These are phyloP conservation scores for Saccharomycopsis amapae DNA, from an alignment of 805 yeast species.

Conservation along the genomic window DNA sequence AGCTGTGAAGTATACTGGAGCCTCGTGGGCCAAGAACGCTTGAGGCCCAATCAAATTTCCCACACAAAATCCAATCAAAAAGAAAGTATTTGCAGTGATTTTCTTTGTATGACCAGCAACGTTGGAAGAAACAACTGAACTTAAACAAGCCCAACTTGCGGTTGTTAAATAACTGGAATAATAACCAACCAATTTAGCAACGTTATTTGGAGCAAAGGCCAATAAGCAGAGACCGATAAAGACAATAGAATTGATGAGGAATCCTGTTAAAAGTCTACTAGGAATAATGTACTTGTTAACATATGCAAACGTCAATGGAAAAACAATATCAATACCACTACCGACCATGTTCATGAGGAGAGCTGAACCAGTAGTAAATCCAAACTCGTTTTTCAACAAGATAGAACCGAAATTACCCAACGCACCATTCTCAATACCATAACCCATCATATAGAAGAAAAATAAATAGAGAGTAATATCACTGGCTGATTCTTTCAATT, in stretches of 20 bases:
- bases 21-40: conserved; percentile 42
- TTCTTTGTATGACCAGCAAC: conserved; percentile 75
- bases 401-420: conserved; percentile 38
- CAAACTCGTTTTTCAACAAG: conserved; percentile 33
- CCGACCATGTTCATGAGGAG: conserved; percentile 39
- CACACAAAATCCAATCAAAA: conserved; percentile 57
- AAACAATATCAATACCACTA: conserved; percentile 40
- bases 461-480: conserved; percentile 38
- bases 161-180: conserved; percentile 32
- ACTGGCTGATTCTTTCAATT: conserved; percentile 32
- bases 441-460: conserved; percentile 29
- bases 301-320: conserved; percentile 22
- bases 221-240: conserved; percentile 34
- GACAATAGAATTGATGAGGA: conserved; percentile 8
- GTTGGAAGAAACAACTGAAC: conserved; percentile 37
- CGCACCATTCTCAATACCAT: conserved; percentile 39
- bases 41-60: conserved; percentile 73
- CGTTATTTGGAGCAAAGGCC: conserved; percentile 32
- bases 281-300: background rate
- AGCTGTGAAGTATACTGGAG: conserved; percentile 38
- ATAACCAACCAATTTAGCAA: conserved; percentile 30
- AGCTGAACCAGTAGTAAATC: conserved; percentile 33
- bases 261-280: background rate
- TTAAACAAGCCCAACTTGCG: conserved; percentile 30
- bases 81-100: conserved; percentile 40